A percentile compares a stretch with the other conserved stretches of the same genome.
phyloP scores from a whole-genome alignment of 1,284 basidiomycete genomes.

The Pseudozyma pruni region DNA sequence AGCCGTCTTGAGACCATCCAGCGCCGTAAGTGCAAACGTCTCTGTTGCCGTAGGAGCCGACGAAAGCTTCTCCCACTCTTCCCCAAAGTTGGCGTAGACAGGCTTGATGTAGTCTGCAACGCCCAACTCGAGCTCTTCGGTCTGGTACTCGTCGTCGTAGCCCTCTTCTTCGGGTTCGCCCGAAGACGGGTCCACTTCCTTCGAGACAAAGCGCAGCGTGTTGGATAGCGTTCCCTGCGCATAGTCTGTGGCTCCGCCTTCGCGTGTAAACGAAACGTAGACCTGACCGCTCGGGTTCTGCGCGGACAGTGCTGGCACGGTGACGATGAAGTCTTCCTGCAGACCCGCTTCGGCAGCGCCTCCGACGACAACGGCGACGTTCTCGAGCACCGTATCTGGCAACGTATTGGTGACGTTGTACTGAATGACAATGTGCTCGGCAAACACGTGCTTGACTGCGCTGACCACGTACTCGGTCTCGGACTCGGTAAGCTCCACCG shows the following conservation, averaged over 20 bases:
- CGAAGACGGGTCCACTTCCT: conserved; percentile 95
- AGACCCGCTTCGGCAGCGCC: conserved; percentile 83
- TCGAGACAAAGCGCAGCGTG: conserved; percentile 94
- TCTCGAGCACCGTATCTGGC: conserved; percentile 94
- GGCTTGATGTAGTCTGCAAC: conserved; percentile 93
- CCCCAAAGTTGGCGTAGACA: conserved; percentile 86
- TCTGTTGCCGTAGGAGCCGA: conserved; percentile 75
- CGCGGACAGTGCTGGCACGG: conserved; percentile 74
- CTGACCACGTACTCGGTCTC: conserved; percentile 98
- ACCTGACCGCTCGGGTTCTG: conserved; percentile 81
- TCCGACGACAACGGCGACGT: conserved; percentile 82
- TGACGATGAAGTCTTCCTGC: conserved; percentile 94
- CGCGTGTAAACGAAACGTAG: conserved; percentile 93
- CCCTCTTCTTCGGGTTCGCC: conserved; percentile 97
- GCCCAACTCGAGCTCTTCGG: conserved; percentile 93
- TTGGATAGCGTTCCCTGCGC: conserved; percentile 87
- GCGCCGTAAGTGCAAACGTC: conserved; percentile 90
- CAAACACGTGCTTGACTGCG: conserved; percentile 96
- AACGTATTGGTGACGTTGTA: conserved; percentile 99
- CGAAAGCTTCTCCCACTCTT: conserved; percentile 92
- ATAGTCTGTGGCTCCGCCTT: conserved; percentile 77
- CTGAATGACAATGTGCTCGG: conserved; percentile 87
- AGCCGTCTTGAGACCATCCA: conserved; percentile 87
- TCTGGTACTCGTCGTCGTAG: conserved; percentile 97
- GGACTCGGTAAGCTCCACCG: conserved; percentile 87